Base-by-base conservation (phyloP, 108 stramenopile species). In the Skeletonema potamos region DNA sequence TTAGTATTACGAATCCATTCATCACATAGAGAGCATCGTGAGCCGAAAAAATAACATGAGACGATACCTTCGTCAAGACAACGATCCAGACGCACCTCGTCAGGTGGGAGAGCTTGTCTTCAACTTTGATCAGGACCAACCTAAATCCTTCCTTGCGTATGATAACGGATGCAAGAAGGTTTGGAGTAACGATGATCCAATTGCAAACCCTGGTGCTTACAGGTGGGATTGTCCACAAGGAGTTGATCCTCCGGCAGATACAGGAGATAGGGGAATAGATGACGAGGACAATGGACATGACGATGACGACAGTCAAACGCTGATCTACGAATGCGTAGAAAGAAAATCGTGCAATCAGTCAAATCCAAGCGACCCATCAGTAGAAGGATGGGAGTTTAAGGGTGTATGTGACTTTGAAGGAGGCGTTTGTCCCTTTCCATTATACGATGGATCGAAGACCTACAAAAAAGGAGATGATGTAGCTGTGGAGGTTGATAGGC, bases 171-270 rank as follows among this genome's bases (percentile, higher is more conserved):
- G 48, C 22, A 51, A 9, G 22, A 22, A 51, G 48, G 22, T 51
- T 51, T 51, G 48, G 48, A 51, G 48, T 22, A 51, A 51, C 48
- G 48, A 51, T 22, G 48, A 51, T 51, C 48, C 48, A 51, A 9
- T 8, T 22, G 48, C 20, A n/a, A 51, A 51, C n/a, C 48, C 48
- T 9, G 48, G 8, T 0, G 0, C 3, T 0, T 51, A 24, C 22
- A 7, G 22, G 48, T 51, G 48, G 48, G 48, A 51, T 51, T 51
- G 48, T 51, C 48, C 48, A 4, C 20, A 22, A 51, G 48, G 48
- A 22, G 48, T 51, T 51, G 22, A 51, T 51, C 48, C 48, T 22
- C 48, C 48, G 22, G 22, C 18, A 22, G 48, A 51, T n/a, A 41
- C 39, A n/a, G 48, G 48, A 51, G 48, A 51, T n/a, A 51, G 22